phyloP scores from a whole-genome alignment of 2,329 filamentous ascomycete species.

The Fusarium beomiforme region DNA sequence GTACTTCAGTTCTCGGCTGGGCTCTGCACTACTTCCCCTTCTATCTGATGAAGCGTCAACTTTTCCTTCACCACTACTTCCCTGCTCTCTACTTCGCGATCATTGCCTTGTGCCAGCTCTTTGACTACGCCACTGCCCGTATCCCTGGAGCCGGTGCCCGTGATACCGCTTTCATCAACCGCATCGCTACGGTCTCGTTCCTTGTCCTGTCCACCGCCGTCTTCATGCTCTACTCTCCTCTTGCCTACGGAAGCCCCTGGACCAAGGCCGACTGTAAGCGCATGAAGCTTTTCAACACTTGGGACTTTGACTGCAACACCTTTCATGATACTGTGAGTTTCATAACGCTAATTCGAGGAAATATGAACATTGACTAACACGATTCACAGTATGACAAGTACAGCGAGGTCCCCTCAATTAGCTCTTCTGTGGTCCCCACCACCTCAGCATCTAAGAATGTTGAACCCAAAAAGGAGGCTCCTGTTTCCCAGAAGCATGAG shows the following conservation, averaged over 20 bases:
- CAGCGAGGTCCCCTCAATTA: conserved; percentile 38
- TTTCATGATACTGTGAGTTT: conserved; percentile 86
- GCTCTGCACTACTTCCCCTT: conserved; percentile 99
- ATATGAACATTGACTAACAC: conserved; percentile 26
- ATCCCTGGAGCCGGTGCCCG: conserved; percentile 74
- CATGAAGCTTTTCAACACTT: conserved; percentile 86
- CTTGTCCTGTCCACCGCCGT: conserved; percentile 77
- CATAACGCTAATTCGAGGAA: background rate
- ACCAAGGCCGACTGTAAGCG: conserved; percentile 87
- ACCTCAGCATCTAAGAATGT: conserved; percentile 41
- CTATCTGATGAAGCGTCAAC: conserved; percentile 96
- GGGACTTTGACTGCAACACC: conserved; percentile 99
- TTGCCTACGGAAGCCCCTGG: conserved; percentile 95
- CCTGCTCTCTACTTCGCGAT: conserved; percentile 96
- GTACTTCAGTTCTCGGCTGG: conserved; percentile 90
- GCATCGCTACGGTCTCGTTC: conserved; percentile 77
- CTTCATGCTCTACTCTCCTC: conserved; percentile 86
- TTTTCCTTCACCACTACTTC: conserved; percentile 99
- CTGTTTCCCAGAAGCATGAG: conserved; percentile 40
- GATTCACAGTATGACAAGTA: conserved; percentile 61
- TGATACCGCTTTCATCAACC: conserved; percentile 75
- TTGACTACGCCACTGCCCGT: conserved; percentile 84
- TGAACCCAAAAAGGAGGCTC: conserved; percentile 38
- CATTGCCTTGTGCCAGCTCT: conserved; percentile 86
- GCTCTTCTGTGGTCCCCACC: conserved; percentile 44